Evolutionary conservation across 2,329 filamentous ascomycete species (phyloP).

Genomic region (Aulographum hederae): DNA sequence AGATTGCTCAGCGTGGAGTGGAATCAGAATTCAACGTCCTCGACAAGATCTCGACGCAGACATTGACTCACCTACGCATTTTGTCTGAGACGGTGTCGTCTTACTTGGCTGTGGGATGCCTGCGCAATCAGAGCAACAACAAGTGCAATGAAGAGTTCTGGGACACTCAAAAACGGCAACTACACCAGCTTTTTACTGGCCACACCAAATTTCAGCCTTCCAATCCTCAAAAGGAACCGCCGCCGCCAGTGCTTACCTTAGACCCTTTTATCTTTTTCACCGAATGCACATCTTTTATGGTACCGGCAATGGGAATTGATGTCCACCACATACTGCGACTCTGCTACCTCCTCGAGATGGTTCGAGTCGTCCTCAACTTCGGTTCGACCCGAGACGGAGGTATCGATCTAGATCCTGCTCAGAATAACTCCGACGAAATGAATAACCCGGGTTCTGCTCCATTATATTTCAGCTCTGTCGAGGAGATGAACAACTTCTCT

Average conservation of each 20-base stretch:
- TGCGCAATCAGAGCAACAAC: constrained; percentile 40
- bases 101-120: constrained; percentile 59
- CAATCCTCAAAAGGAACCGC: constrained; percentile 7
- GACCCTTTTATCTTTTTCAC: constrained; percentile 70
- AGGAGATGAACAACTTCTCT: background rate
- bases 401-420: background rate
- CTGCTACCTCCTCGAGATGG: constrained; percentile 80
- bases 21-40: constrained; percentile 61
- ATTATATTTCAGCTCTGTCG: background rate
- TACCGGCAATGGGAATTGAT: constrained; percentile 49
- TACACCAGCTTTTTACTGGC: constrained; percentile 56
- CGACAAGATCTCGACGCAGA: constrained; percentile 68
- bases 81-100: constrained; percentile 76
- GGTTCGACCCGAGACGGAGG: background rate
- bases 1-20: constrained; percentile 80
- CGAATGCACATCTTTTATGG: constrained; percentile 55
- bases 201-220: constrained; percentile 25
- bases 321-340: constrained; percentile 64
- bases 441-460: background rate
- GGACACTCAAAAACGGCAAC: constrained; percentile 50
- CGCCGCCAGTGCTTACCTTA: constrained; percentile 39
- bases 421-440: background rate
- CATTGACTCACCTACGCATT: constrained; percentile 71
- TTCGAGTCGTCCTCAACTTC: constrained; percentile 50
- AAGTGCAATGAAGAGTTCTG: constrained; percentile 48